Percentiles rank a stretch among this genome's conserved stretches.
phyloP scores from a whole-genome alignment of 1,284 basidiomycete species.

The Ustilago cynodontis region DNA sequence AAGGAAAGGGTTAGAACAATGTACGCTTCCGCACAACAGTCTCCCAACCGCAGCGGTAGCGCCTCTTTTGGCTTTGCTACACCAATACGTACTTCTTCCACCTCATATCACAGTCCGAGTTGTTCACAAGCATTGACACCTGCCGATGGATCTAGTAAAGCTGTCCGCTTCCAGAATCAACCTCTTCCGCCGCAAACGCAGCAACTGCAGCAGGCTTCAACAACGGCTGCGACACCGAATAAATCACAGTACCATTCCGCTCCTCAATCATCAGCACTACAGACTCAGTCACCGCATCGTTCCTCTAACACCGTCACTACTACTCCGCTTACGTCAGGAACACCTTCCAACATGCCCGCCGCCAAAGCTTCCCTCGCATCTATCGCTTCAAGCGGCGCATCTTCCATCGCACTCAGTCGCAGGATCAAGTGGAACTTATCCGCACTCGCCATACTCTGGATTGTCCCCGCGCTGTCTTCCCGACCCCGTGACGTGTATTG shows the following conservation, averaged over 20 bases:
- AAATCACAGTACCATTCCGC: slow-evolving; percentile 23
- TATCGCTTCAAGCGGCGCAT: not conserved
- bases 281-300: slow-evolving; percentile 10
- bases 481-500: slow-evolving; percentile 37
- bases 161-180: slow-evolving; percentile 43
- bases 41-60: not conserved
- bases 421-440: slow-evolving; percentile 41
- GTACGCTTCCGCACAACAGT: slow-evolving; percentile 3
- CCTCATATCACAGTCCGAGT: slow-evolving; percentile 8
- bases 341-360: not conserved
- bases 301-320: not conserved
- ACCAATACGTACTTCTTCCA: slow-evolving; percentile 29
- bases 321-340: not conserved
- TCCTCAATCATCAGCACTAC: not conserved
- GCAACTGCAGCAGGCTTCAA: slow-evolving; percentile 4
- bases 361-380: not conserved
- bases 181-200: slow-evolving; percentile 23
- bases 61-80: slow-evolving; percentile 32
- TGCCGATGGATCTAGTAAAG: slow-evolving; percentile 24
- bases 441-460: slow-evolving; percentile 38
- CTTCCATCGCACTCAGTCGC: slow-evolving; percentile 12
- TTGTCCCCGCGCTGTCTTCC: slow-evolving; percentile 27
- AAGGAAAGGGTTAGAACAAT: not conserved
- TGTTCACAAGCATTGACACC: slow-evolving; percentile 37
- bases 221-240: slow-evolving; percentile 11